phyloP scores from a whole-genome alignment of 805 yeast species.

The Vanderwaltozyma tropicalis region DNA sequence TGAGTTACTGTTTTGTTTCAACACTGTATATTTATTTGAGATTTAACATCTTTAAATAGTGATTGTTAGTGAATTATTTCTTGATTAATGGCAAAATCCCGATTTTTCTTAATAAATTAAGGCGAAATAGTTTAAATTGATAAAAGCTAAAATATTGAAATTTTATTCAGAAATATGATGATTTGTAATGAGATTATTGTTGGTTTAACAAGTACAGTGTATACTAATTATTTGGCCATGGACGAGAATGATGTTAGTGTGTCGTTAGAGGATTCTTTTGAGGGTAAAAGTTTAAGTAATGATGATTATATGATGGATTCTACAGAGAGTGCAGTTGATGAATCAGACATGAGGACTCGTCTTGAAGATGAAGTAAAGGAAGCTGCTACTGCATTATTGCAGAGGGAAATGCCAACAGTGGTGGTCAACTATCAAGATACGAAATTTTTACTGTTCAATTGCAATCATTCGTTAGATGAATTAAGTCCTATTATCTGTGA shows the following conservation, averaged over 20 bases:
- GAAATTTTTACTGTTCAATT: constrained; percentile 17
- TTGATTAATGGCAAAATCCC: no score
- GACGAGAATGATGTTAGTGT: not conserved
- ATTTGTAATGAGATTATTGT: not conserved
- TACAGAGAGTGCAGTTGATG: not conserved
- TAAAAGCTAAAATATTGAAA: not conserved
- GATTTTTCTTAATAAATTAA: no score
- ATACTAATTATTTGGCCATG: not conserved
- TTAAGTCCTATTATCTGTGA: constrained; percentile 14
- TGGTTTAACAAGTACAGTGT: no score
- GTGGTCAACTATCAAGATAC: constrained; percentile 14
- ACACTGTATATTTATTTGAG: no score
- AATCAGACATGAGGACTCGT: not conserved
- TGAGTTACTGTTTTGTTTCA: no score
- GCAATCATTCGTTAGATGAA: constrained; percentile 6
- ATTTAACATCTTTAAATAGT: no score
- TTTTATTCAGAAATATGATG: no score
- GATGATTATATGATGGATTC: no score
- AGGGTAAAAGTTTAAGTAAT: not conserved
- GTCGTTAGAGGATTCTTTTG: not conserved
- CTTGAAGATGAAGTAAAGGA: not conserved
- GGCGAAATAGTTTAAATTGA: no score
- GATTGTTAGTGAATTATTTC: no score
- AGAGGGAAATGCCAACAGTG: constrained; percentile 11
- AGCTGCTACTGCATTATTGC: constrained; percentile 18